phyloP scores from a whole-genome alignment of 352 stramenopile species.

The Pythium folliculosum region DNA sequence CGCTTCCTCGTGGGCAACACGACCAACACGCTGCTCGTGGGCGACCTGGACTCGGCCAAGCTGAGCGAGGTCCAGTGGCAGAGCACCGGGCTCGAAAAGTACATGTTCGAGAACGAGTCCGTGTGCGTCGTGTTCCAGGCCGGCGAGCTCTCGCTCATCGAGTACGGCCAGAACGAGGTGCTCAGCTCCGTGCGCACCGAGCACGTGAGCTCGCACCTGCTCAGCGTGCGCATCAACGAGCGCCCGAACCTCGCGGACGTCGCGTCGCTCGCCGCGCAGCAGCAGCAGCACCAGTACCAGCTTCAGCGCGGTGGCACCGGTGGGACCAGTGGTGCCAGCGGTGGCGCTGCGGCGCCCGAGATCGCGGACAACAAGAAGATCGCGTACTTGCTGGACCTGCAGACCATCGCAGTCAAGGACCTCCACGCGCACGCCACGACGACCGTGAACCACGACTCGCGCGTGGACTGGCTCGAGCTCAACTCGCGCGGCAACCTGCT shows the following conservation, averaged over 20 bases:
- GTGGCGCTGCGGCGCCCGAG: too few species aligned
- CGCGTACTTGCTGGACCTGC: constrained; percentile 91
- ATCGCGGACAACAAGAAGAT: constrained; percentile 92
- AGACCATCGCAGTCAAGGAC: constrained; percentile 92
- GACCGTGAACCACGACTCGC: constrained; percentile 91
- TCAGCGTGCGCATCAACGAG: constrained; percentile 94
- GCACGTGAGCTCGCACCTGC: constrained; percentile 89
- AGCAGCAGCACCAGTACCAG: constrained; percentile 30
- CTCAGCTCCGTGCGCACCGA: constrained; percentile 91
- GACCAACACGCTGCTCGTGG: constrained; percentile 90
- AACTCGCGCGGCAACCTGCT: constrained; percentile 90
- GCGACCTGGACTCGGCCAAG: constrained; percentile 90
- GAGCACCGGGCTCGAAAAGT: constrained; percentile 89
- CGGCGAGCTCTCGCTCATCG: constrained; percentile 92
- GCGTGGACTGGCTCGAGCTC: constrained; percentile 95
- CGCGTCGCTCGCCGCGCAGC: constrained; percentile 22
- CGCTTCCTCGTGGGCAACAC: constrained; percentile 92
- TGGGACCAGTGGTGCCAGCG: neutral
- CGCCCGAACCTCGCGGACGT: constrained; percentile 49
- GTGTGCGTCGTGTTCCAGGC: constrained; percentile 92
- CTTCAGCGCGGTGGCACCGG: constrained; percentile 12
- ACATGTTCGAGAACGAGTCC: constrained; percentile 93
- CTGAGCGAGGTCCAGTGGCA: constrained; percentile 93
- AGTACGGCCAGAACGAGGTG: constrained; percentile 94
- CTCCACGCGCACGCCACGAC: constrained; percentile 75